Base-by-base conservation (phyloP, 208 protist genomes). In the Leishmania major region DNA sequence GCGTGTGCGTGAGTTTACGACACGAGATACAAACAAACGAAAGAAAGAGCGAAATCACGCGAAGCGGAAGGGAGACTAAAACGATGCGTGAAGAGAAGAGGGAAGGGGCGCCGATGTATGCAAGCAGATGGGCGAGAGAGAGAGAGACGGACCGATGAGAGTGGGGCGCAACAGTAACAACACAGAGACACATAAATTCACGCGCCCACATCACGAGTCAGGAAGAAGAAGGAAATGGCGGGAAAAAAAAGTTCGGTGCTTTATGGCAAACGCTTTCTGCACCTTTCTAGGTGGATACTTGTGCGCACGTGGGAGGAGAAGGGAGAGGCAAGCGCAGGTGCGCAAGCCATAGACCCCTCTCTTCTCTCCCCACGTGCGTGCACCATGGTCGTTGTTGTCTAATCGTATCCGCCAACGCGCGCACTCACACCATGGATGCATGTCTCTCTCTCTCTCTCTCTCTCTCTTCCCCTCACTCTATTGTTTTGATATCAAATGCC, bases 171-270 rank as follows among this genome's bases (percentile, higher is more conserved):
- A 7, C 57, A 49, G 47, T 15, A 35, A 28, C 60, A 49, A n/a
- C 37, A 62, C 57, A 82, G 37, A 75, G 19, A 70, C 59, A 79
- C 43, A 84, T 4, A 75, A n/a, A 81, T n/a, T 69, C 40, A 74
- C 59, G 53, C 49, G 49, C n/a, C 22, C 25, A 62, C 66, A 31
- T 31, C 60, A n/a, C 31, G 60, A 37, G 60, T 37, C 31, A n/a
- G 31, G 3, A 62, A 77, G 78, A 87, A 71, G 47, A 25, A 85
- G 70, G 62, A 78, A 28, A 66, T 28, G 22, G 5, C 28, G 55
- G 15, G 28, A 51, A 37, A 3, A 43, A 43, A 22, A 62, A 53
- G 35, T 35, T 55, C 43, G 22, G 0, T n/a, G 40, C 67, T 31
- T 3, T 72, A 13, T 37, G 31, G n/a, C 13, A 22, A 3, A 13